These are phyloP conservation scores for Laguncularia racemosa DNA, from an alignment of 345 rosid genomes.

Conservation along the genomic window DNA sequence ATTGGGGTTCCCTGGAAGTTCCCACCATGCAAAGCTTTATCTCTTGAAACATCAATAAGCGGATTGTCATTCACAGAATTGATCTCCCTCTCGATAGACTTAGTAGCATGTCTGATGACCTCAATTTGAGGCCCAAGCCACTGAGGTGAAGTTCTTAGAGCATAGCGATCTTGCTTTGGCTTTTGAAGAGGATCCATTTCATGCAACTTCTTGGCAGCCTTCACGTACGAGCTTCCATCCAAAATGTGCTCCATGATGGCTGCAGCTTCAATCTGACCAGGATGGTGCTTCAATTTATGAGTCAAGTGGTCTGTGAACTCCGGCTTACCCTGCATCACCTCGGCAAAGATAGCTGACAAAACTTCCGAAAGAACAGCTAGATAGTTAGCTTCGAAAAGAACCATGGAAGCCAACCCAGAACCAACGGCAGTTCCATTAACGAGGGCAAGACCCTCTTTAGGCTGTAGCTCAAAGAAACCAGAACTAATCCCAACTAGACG, in stretches of 20 bases:
- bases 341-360: neutral
- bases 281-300: slow-evolving; percentile 2
- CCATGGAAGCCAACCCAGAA: neutral
- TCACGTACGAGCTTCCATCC: neutral
- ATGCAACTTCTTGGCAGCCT: neutral
- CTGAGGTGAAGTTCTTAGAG: neutral
- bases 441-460: slow-evolving; percentile 1
- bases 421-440: neutral
- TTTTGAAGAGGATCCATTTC: slow-evolving; percentile 4
- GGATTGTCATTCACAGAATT: slow-evolving; percentile 1
- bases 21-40: slow-evolving; percentile 1
- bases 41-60: neutral
- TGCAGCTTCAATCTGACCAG: slow-evolving; percentile 1
- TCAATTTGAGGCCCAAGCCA: slow-evolving; percentile 1
- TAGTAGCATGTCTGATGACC: neutral
- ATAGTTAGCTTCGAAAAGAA: neutral
- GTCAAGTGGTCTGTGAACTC: slow-evolving; percentile 3
- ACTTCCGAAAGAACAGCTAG: neutral
- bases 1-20: slow-evolving; percentile 3
- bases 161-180: slow-evolving; percentile 1
- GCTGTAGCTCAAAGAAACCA: slow-evolving; percentile 1
- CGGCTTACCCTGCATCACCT: slow-evolving; percentile 4
- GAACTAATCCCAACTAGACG: neutral
- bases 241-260: slow-evolving; percentile 2
- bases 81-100: neutral